A percentile compares a stretch with the other conserved stretches of the same genome.
These are phyloP conservation scores for Bonnemaisonia californica DNA, from an alignment of 31 red algal genomes.

Conservation along the genomic window DNA sequence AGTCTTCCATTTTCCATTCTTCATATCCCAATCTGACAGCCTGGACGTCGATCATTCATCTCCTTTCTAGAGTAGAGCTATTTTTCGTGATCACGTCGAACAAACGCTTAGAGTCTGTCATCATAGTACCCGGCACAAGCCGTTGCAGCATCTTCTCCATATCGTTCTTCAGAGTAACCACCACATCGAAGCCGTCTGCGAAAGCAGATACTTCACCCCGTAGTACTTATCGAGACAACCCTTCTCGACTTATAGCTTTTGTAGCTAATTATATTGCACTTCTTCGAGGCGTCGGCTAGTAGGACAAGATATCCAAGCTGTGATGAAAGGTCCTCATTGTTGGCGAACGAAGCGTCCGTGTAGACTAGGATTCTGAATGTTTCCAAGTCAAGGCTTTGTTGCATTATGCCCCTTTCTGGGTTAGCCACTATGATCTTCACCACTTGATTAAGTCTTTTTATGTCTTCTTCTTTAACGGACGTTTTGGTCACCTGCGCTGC, in stretches of 20 bases:
- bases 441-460: background rate
- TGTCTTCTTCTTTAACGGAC: background rate
- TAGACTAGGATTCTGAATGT: slow-evolving; percentile 31
- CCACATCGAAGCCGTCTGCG: slow-evolving; percentile 6
- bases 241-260: slow-evolving; percentile 22
- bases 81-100: slow-evolving; percentile 34
- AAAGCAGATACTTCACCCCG: slow-evolving; percentile 42
- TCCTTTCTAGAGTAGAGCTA: background rate
- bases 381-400: slow-evolving; percentile 2
- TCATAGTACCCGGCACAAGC: background rate
- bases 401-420: background rate
- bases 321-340: slow-evolving; percentile 21
- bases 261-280: slow-evolving; percentile 20
- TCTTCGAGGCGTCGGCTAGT: slow-evolving; percentile 19
- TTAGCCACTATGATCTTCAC: background rate
- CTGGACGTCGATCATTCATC: slow-evolving; percentile 18
- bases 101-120: slow-evolving; percentile 3
- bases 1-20: background rate
- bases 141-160: background rate
- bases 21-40: slow-evolving; percentile 4
- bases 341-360: slow-evolving; percentile 24
- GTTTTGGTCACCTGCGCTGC: slow-evolving; percentile 2
- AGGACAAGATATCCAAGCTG: slow-evolving; percentile 32
- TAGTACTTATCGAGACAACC: slow-evolving; percentile 36
- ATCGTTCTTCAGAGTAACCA: background rate